Conservation (phyloP, 2,329 filamentous ascomycete species). For the Colletotrichum orchidophilum region DNA sequence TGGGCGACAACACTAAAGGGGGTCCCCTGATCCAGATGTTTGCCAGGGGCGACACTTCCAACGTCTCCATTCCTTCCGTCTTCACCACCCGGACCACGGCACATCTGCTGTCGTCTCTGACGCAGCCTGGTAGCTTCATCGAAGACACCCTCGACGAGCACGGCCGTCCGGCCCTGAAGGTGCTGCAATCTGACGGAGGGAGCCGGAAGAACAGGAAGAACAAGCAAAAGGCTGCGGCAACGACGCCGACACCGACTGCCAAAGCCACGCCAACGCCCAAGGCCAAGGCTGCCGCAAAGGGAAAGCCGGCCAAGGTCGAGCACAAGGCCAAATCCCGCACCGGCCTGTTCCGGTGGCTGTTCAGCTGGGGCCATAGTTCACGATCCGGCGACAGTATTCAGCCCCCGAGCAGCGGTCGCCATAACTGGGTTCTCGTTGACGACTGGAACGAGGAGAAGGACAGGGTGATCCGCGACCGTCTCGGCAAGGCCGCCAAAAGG, state of each 20-base stretch:
- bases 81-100: conserved; percentile 97
- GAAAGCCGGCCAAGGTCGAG: conserved; percentile 37
- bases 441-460: conserved; percentile 70
- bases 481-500: conserved; percentile 47
- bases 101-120: conserved; percentile 87
- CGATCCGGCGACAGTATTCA: conserved; percentile 59
- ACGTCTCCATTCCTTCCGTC: conserved; percentile 90
- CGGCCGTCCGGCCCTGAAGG: conserved; percentile 63
- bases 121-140: conserved; percentile 74
- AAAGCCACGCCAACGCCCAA: conserved; percentile 42
- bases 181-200: conserved; percentile 57
- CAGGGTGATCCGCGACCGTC: conserved; percentile 51
- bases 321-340: conserved; percentile 35
- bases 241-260: conserved; percentile 37
- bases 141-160: conserved; percentile 69
- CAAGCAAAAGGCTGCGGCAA: conserved; percentile 42
- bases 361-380: conserved; percentile 46
- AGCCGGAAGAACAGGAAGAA: conserved; percentile 46
- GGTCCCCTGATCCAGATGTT: conserved; percentile 97
- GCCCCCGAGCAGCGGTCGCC: conserved; percentile 76
- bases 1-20: conserved; percentile 91
- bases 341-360: conserved; percentile 57
- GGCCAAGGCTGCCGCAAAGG: conserved; percentile 37
- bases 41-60: conserved; percentile 94
- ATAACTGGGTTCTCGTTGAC: conserved; percentile 77